Evolutionary conservation across 352 stramenopile species (phyloP), one percentile per base, ranked within the genome.

Genomic region (Pythium periplocum): DNA sequence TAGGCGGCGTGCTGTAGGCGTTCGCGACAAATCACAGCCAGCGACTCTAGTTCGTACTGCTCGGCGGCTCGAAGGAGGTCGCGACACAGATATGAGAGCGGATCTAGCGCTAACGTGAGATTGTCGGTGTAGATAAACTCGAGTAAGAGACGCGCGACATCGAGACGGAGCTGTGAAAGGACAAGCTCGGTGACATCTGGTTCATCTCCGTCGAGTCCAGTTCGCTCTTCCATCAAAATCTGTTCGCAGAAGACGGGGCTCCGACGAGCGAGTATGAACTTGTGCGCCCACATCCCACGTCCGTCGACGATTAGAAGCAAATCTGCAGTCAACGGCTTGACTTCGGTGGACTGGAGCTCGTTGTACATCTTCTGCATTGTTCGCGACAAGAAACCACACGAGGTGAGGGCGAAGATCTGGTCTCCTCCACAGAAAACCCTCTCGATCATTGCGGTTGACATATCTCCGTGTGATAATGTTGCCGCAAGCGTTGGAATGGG

Each of bases 101-200:
- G 71, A n/a, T 69, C 67, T 2, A 86, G 49, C 38, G 74, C 61
- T n/a, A 67, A 40, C 1, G 73, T 75, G 17, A 88, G 61, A 26
- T 69, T 75, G 51, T 92, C 78, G 0, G 77, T 90, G 69, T 92
- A 90, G 39, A 89, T 68, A 58, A 76, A 92, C 50, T 88, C 77
- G 45, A 92, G 48, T 26, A 90, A 35, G 4, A 81, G 45, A 9
- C 57, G 66, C 4, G 74, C 78, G 5, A 90, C 65, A 30, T 92
- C 81, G 4, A 59, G 37, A 7, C 74, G 76, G 6, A 89, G 56
- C 38, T 67, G 58, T 4, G 76, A 65, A 3, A 89, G 61, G 9
- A 89, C 26, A 9, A 87, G 36, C 45, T 89, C 75, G 33, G 77
- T 74, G 17, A 26, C 17, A 26, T 26, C 17, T 26, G 17, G 17